Evolutionary conservation across 345 rosid genomes (phyloP), one percentile per base, ranked within the genome.

Genomic region (Reutealis trisperma): DNA sequence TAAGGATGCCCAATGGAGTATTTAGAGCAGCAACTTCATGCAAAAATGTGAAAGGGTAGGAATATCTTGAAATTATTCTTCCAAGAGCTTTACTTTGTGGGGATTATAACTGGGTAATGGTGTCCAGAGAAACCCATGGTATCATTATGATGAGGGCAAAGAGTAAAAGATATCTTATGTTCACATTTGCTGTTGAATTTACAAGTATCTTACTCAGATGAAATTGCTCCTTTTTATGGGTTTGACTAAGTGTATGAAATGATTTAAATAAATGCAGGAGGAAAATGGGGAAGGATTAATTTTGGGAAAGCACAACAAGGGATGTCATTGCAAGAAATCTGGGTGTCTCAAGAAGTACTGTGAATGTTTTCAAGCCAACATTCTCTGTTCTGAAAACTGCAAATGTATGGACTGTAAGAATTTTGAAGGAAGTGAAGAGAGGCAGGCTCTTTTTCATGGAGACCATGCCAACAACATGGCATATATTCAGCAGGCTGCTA

Each of bases 321-420:
- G 99, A 81, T 96, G 99, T 78, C 98, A 96, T 80, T 96, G 99
- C 84, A 96, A 96, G 89, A 96, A 93, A 84, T 96, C 99, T 0
- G 97, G 98, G 27, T 96, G 99, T 83, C 98, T 96, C 62, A 96
- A 93, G 79, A 96, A 96, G 92, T 96, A 96, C 82, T 96, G 99
- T 70, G 99, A 96, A 78, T 96, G 98, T 77, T 96, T 93, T 86
- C 99, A 96, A 60, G 99, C 99, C 58, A 92, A 93, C 83, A 92
- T 96, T 83, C 93, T 96, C 11, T 96, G 99, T 79, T 96, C 98
- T 6, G 99, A 96, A 78, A 96, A 93, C 83, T 96, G 98, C 82
- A 90, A 89, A 87, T 96, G 99, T 82, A 86, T 92, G 85, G 99
- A 92, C 85, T 96, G 99, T 88, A 96, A 93, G 82, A 96, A 93